Evolutionary conservation across 768 basidiomycete species (phyloP), one percentile per base, ranked within the genome.

Genomic region (Coprinopsis marcescibilis): DNA sequence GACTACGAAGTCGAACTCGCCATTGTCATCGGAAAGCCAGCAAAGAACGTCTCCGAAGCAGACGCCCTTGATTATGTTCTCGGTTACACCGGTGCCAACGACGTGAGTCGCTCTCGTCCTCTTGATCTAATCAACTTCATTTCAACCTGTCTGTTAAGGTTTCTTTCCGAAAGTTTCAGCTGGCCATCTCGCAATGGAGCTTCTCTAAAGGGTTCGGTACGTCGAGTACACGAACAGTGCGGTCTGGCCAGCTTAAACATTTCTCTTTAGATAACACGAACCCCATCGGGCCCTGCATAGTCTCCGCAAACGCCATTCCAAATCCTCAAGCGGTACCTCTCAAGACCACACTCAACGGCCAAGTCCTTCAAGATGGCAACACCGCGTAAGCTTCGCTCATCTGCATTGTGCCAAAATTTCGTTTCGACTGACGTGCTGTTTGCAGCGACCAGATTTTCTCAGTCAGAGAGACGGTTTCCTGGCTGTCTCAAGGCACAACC

Each of bases 141-240:
- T n/a, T n/a, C n/a, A n/a, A n/a, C n/a, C n/a, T n/a, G 29, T 8
- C n/a, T n/a, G 8, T 32, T 17, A 11, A 36, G 35, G 35, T 40
- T 15, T 40, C 38, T 8, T 90, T 91, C 76, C 78, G 91, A 33
- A 80, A 83, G 52, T 82, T 85, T 55, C 91, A 93, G 60, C 68
- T 86, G 65, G 78, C 79, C 3, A 81, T 83, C 8, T 83, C 84
- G 0, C 91, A 94, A 55, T 94, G 91, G 90, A 71, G 77, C 24
- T 92, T 89, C 64, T 89, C 88, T 21, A 94, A 94, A 63, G 75
- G 83, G 33, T 94, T 90, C 54, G 90, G 89, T 84, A 48, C 20
- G 74, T 55, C 33, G n/a, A 26, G 30, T 32, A n/a, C 10, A 8
- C 30, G 30, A 32, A n/a, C n/a, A n/a, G n/a, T n/a, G n/a, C n/a